Conservation (phyloP, 768 basidiomycete species). For the Podaxis rugospora region DNA sequence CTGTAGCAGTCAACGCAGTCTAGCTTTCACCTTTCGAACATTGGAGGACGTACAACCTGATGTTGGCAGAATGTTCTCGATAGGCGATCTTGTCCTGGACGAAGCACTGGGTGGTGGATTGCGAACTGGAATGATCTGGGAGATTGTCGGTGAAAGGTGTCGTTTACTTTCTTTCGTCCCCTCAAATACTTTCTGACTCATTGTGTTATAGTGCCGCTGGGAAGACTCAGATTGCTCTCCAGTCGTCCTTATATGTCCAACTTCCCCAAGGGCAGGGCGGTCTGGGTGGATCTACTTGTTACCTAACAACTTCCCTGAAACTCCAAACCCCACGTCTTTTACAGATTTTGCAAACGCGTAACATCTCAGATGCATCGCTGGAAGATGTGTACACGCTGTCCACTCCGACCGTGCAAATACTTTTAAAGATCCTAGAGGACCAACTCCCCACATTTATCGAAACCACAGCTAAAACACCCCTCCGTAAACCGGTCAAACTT, state of each 20-base stretch:
- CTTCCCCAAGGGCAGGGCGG: constrained; percentile 55
- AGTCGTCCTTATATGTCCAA: constrained; percentile 77
- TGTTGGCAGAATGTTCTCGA: constrained; percentile 53
- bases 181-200: not conserved
- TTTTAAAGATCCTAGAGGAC: constrained; percentile 51
- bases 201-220: constrained; percentile 70
- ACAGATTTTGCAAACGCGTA: constrained; percentile 49
- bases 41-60: constrained; percentile 35
- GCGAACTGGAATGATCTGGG: constrained; percentile 77
- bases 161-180: constrained; percentile 12
- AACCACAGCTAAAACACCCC: constrained; percentile 22
- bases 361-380: constrained; percentile 44
- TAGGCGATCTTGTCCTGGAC: constrained; percentile 73
- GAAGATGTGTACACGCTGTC: constrained; percentile 59
- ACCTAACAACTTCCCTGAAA: constrained; percentile 67
- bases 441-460: constrained; percentile 51
- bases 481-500: constrained; percentile 61
- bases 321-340: constrained; percentile 66
- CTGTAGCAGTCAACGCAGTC: constrained; percentile 31
- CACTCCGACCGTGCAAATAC: constrained; percentile 46
- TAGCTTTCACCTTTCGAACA: constrained; percentile 28
- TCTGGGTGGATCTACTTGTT: constrained; percentile 65
- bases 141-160: constrained; percentile 87
- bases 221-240: constrained; percentile 90
- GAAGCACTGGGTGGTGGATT: constrained; percentile 74